Base-by-base conservation (phyloP, 2,329 filamentous ascomycete genomes). In the Penicillium sp. region DNA sequence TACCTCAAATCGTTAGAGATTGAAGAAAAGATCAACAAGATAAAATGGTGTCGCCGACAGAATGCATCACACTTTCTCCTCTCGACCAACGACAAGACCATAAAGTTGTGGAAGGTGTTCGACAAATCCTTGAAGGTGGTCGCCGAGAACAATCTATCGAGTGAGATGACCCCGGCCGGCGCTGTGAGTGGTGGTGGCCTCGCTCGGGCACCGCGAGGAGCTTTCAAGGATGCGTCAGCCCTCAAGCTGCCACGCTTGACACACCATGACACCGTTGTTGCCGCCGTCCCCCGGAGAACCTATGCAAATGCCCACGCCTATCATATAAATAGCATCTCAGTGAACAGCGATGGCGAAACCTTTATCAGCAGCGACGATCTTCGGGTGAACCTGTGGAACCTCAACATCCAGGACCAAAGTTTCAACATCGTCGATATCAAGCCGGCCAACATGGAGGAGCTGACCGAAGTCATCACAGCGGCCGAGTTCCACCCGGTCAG, bases 341-440 rank as follows among this genome's bases (percentile, higher is more conserved):
- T 97, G 63, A 98, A 98, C 77, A 97, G 91, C 67, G 93, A 98
- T 69, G 93, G 91, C 47, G 93, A 98, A 76, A 98, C 93, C 0
- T 98, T 97, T 72, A 96, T 98, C 74, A 96, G 90, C 75, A 96
- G 90, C 67, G 93, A 98, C 67, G 93, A 98, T 68, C 76, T 98
- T 54, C 85, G 93, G 54, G 95, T 98, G 77, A 98, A 98, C 70
- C 77, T 98, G 46, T 98, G 93, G 93, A 97, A 98, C 68, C 77
- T 97, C 60, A 97, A 97, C 72, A 98, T 98, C 55, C 93, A 98
- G 69, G 91, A 97, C 62, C 91, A 97, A 74, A 97, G 93, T 75
- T 98, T 98, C 80, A 98, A 98, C 74, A 98, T 98, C 67, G 93
- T 98, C 52, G 93, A 98, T 69, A 98, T 98, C 77, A 98, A 98